Evolutionary conservation across 495 filamentous ascomycete species (phyloP), one percentile per base, ranked within the genome.

Genomic region (Letharia columbiana): DNA sequence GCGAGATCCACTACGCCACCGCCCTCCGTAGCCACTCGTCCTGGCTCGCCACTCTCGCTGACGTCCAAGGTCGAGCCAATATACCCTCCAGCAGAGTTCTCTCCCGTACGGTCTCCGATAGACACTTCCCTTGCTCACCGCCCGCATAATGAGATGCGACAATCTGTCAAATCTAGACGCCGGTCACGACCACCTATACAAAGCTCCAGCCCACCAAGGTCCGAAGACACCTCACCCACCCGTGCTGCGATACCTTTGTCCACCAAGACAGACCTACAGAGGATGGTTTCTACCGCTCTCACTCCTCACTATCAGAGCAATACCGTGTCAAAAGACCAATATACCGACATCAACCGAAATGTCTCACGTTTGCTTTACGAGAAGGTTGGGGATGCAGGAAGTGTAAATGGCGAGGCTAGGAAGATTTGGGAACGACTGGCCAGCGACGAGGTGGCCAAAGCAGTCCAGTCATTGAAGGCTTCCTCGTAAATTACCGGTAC

Each of bases 351-450:
- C 76, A 96, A 96, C 73, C 85, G 91, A 57, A 87, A 84, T 45
- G 84, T 96, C 37, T 94, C 89, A 18, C 84, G 89, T 23, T 87
- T 84, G 76, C 77, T 97, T n/a, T 97, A 97, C 73, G 89, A 95
- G 49, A 84, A 85, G 47, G 85, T 92, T 18, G 84, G 82, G 9
- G 85, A 87, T 57, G 78, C 80, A 1, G 79, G 82, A n/a, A 75
- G 77, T 4, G 73, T 88, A 13, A 81, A 84, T 42, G 78, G 83
- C 13, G 81, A 83, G 17, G 80, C 83, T 47, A 82, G 83, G 67
- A 80, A 81, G 44, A 77, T 77, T 11, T 87, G 90, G 75, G 88
- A 93, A 76, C 81, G 80, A 70, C 78, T 87, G 60, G 92, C 91
- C 10, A 82, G 77, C 12, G 80, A 85, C 11, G 90, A 96, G 77